Evolutionary conservation across 345 rosid genomes (phyloP).

Genomic region (Erodium maritimum): DNA sequence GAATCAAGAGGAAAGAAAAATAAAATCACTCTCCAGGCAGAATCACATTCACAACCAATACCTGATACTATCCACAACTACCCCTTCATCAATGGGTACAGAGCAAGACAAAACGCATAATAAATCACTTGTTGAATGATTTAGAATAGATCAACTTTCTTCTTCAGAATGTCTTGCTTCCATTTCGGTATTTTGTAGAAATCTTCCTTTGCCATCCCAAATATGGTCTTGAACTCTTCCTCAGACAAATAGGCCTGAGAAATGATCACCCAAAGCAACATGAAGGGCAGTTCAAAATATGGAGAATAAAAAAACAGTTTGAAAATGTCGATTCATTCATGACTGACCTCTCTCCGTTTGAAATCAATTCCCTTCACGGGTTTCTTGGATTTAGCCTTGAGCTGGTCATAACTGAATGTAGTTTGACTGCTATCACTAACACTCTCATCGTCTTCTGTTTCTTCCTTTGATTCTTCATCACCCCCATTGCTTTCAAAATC

Average conservation of each 20-base stretch:
- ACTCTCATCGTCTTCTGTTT: constrained; percentile 32
- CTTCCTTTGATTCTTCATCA: constrained; percentile 22
- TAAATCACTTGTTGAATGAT: not conserved
- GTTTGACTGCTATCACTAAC: constrained; percentile 17
- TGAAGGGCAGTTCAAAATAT: constrained; percentile 1
- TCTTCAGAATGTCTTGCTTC: constrained; percentile 96
- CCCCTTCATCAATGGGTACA: too few species aligned
- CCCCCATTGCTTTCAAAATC: constrained; percentile 27
- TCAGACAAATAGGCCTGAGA: constrained; percentile 71
- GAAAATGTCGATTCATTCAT: not conserved
- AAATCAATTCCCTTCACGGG: constrained; percentile 88
- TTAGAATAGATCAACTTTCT: constrained; percentile 71
- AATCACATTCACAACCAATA: too few species aligned
- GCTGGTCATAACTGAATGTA: constrained; percentile 72
- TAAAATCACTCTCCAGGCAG: constrained; percentile 1
- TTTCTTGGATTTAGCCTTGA: constrained; percentile 73
- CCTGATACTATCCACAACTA: too few species aligned
- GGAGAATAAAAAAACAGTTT: not conserved
- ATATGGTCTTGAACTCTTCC: constrained; percentile 63
- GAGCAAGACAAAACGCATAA: constrained; percentile 1
- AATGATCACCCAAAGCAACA: not conserved
- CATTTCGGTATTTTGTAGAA: constrained; percentile 80
- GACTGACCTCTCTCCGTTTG: constrained; percentile 84
- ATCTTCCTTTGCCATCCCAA: constrained; percentile 65
- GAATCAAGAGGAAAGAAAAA: constrained; percentile 1